A percentile compares a stretch with the other conserved stretches of the same genome.
Evolutionary conservation across 2,329 filamentous ascomycete species (phyloP).

Genomic region (Arachnomyces sp.): DNA sequence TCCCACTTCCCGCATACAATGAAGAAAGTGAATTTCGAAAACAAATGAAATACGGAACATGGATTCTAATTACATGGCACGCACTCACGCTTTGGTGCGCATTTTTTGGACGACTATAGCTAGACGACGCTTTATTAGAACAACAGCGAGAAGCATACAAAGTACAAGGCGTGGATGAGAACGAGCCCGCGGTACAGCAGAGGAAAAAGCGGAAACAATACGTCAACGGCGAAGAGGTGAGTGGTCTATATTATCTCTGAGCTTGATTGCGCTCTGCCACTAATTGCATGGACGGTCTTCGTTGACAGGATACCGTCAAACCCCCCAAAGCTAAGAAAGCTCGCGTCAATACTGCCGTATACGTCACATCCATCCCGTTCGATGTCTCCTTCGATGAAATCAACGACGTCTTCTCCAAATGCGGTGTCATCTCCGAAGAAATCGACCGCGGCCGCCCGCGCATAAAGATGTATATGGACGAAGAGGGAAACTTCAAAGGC

Average conservation of each 20-base stretch:
- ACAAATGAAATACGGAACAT: slow-evolving; percentile 9
- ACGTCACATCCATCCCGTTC: slow-evolving; percentile 76
- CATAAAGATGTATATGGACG: slow-evolving; percentile 87
- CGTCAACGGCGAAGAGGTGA: slow-evolving; percentile 44
- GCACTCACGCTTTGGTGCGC: slow-evolving; percentile 19
- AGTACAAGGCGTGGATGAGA: slow-evolving; percentile 53
- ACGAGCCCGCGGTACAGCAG: slow-evolving; percentile 41
- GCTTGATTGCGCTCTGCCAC: not conserved
- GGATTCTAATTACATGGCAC: slow-evolving; percentile 28
- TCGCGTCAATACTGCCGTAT: slow-evolving; percentile 77
- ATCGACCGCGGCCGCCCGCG: slow-evolving; percentile 80
- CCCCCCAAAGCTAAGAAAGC: slow-evolving; percentile 33
- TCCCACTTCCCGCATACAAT: not conserved
- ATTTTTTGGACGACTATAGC: slow-evolving; percentile 30
- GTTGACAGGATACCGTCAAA: slow-evolving; percentile 22
- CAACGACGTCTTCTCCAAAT: slow-evolving; percentile 75
- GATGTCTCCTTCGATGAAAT: slow-evolving; percentile 78
- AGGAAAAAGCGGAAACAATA: slow-evolving; percentile 48
- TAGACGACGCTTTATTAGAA: slow-evolving; percentile 54
- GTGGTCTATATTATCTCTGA: slow-evolving; percentile 14
- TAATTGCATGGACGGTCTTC: not conserved
- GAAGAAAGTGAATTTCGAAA: no score
- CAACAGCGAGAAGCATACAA: slow-evolving; percentile 57
- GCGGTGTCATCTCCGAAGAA: slow-evolving; percentile 86
- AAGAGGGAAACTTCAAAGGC: slow-evolving; percentile 79